These are phyloP conservation scores for Cladosporium sp. DNA, from an alignment of 2,329 filamentous ascomycete species.

Conservation along the genomic window DNA sequence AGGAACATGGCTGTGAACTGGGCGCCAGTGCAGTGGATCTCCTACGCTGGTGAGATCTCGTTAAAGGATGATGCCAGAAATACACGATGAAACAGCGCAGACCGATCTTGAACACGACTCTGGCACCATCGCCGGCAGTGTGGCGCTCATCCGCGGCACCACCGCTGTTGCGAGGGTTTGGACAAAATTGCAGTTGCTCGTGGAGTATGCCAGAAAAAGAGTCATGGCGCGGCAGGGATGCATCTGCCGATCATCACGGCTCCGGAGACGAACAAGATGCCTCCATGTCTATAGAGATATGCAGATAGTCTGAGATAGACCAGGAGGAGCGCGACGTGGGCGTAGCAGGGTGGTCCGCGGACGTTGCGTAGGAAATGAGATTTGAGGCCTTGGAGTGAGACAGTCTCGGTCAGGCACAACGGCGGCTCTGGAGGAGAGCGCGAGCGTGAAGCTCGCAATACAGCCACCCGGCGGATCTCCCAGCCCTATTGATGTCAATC, in stretches of 20 bases:
- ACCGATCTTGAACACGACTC: background rate
- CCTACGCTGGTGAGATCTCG: background rate
- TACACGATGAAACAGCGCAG: constrained; percentile 10
- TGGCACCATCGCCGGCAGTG: background rate
- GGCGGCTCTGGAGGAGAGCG: background rate
- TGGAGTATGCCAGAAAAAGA: background rate
- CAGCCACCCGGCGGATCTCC: background rate
- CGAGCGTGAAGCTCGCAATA: constrained; percentile 2
- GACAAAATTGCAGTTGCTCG: background rate
- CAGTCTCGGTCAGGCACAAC: constrained; percentile 7
- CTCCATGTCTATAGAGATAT: background rate
- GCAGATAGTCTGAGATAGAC: background rate
- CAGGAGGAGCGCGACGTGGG: background rate
- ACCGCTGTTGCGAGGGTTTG: background rate
- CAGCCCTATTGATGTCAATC: background rate
- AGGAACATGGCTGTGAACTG: background rate
- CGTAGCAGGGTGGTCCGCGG: background rate
- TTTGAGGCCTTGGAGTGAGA: background rate
- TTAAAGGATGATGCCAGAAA: background rate
- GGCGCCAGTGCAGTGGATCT: background rate
- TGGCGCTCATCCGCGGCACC: background rate
- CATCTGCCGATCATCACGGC: background rate
- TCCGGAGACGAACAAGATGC: background rate
- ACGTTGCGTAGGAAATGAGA: constrained; percentile 10
- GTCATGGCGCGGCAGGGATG: constrained; percentile 4